Conservation (phyloP, 139 green algal genomes). For the Picochlorum sp. region DNA sequence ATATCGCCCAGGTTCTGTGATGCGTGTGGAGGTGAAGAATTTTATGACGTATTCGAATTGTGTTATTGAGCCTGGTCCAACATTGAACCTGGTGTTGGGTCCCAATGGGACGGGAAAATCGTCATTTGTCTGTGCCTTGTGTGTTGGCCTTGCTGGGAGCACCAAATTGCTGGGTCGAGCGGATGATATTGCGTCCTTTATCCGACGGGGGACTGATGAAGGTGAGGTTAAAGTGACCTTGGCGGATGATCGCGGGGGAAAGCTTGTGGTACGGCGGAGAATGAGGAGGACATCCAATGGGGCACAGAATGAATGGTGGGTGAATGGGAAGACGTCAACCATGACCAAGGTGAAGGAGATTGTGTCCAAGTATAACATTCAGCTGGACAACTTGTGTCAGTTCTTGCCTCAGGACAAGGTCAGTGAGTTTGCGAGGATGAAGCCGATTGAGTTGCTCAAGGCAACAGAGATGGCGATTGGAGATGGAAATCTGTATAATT, state of each 20-base stretch:
- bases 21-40: conserved; percentile 51
- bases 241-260: conserved; percentile 11
- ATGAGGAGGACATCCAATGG: conserved; percentile 32
- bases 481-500: conserved; percentile 40
- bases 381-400: conserved; percentile 96
- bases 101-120: conserved; percentile 94
- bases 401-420: conserved; percentile 49
- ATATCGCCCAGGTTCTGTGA: conserved; percentile 21
- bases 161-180: conserved; percentile 67
- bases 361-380: conserved; percentile 69
- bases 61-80: conserved; percentile 56
- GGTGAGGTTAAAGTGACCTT: conserved; percentile 68
- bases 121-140: conserved; percentile 85
- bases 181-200: conserved; percentile 68
- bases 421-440: conserved; percentile 76
- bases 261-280: conserved; percentile 22
- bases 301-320: conserved; percentile 39
- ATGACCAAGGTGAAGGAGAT: conserved; percentile 51
- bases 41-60: conserved; percentile 77
- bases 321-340: conserved; percentile 34
- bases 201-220: conserved; percentile 47
- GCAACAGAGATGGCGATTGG: conserved; percentile 68
- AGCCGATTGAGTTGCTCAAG: conserved; percentile 65
- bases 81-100: conserved; percentile 89
- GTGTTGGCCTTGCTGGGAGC: conserved; percentile 70